These are phyloP conservation scores for Sedum album DNA, from an alignment of 164 flowering plant species.

Conservation along the genomic window DNA sequence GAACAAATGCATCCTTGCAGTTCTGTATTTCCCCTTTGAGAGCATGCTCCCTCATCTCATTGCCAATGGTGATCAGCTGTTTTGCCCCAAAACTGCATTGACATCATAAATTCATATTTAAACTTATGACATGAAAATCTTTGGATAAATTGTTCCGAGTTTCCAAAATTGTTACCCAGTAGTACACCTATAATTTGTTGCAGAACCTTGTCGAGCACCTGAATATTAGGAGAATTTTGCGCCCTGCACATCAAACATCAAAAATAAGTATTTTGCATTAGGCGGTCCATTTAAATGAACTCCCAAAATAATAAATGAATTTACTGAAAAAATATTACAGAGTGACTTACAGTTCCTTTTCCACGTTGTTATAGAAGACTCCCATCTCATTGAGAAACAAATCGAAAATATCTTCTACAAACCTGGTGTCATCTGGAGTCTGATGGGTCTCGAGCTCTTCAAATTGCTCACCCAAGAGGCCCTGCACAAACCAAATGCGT, in stretches of 20 bases:
- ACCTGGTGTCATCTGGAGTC: not conserved
- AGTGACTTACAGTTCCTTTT: not conserved
- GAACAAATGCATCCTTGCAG: not conserved
- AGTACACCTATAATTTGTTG: constrained; percentile 1
- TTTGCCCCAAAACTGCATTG: not conserved
- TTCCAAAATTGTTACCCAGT: not conserved
- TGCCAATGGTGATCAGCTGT: not conserved
- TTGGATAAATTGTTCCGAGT: not conserved
- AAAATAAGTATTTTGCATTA: not conserved
- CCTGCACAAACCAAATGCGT: not conserved
- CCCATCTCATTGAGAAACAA: not conserved
- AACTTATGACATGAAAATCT: not conserved
- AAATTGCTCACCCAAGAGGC: not conserved
- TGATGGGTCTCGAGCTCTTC: not conserved
- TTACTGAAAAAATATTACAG: not conserved
- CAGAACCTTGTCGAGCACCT: not conserved
- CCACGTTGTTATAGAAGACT: not conserved
- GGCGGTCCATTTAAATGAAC: not conserved
- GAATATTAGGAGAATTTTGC: not conserved
- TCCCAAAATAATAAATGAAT: not conserved
- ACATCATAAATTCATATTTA: not conserved
- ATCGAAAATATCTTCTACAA: not conserved
- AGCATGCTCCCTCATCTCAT: not conserved
- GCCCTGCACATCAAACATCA: not conserved
- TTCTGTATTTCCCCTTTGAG: not conserved